phyloP scores from a whole-genome alignment of 1,139 yeast species.

The Meyerozyma guilliermondii region DNA sequence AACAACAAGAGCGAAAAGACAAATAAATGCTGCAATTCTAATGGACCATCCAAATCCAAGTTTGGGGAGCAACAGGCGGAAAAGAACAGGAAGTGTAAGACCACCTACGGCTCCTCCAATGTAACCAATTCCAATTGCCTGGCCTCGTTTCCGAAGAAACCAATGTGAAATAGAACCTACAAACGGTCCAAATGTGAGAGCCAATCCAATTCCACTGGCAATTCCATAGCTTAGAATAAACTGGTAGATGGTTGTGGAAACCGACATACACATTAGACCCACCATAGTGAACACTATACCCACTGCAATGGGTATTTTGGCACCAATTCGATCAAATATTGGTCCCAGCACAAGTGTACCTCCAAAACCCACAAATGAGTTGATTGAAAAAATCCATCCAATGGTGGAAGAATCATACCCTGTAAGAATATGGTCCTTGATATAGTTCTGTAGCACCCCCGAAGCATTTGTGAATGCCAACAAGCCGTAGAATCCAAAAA shows the following conservation, averaged over 20 bases:
- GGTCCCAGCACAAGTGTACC: constrained; percentile 21
- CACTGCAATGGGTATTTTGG: constrained; percentile 13
- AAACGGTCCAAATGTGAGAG: constrained; percentile 22
- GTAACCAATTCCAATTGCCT: constrained; percentile 21
- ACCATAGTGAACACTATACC: constrained; percentile 15
- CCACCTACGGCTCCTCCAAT: constrained; percentile 30
- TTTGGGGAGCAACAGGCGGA: constrained; percentile 16
- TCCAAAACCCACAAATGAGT: constrained; percentile 26
- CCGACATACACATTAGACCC: constrained; percentile 22
- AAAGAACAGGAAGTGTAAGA: constrained; percentile 20
- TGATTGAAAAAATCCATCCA: constrained; percentile 31
- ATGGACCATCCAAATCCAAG: constrained; percentile 28
- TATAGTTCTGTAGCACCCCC: constrained; percentile 25
- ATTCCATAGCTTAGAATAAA: constrained; percentile 20
- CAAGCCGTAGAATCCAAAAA: constrained; percentile 21
- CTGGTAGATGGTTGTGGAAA: constrained; percentile 19
- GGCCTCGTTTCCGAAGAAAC: constrained; percentile 17
- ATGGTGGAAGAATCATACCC: constrained; percentile 17
- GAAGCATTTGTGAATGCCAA: constrained; percentile 24
- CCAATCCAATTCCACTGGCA: constrained; percentile 19
- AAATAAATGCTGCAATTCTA: constrained; percentile 20
- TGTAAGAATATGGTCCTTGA: constrained; percentile 15
- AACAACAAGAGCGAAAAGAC: constrained; percentile 20
- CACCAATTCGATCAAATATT: constrained; percentile 21
- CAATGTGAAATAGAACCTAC: constrained; percentile 21